Base-by-base conservation (phyloP, 1,284 basidiomycete genomes). In the Irpex sp. region DNA sequence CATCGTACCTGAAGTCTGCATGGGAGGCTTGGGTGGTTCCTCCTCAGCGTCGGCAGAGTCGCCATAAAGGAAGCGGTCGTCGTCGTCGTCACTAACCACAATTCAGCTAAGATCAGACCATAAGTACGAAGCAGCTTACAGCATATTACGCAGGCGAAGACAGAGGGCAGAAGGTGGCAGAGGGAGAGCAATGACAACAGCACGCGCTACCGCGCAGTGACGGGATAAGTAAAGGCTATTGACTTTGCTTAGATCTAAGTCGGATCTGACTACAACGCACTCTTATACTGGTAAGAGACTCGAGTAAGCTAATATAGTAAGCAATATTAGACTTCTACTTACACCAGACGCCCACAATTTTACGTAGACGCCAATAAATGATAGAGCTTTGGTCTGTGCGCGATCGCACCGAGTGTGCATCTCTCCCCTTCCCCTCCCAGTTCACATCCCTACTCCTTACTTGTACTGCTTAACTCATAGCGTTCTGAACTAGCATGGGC, bases 1-100 rank as follows among this genome's bases (percentile, higher is more conserved):
- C 31, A 35, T 19, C 81, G 81, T 77, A 84, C 83, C 81, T 74
- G 77, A 75, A 65, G 75, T 73, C 65, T 68, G 65, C 49, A 73
- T 70, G 13, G 67, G 63, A 51, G 74, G 65, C 63, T 79, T 76
- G 69, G 73, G 66, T 64, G 76, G 68, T 64, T 70, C 68, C 61
- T 78, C 71, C 55, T 51, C 49, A 19, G 74, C 69, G 58, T 70
- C 71, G 19, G 76, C 71, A 54, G 84, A 79, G 65, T 81, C 81
- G 68, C 89, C 89, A 68, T 91, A 91, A 64, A 91, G 78, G 73
- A 87, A 91, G 53, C 87, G 87, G 72, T 91, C 89, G 72, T 91
- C 89, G 74, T 91, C 88, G 74, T 90, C 89, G 71, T 89, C 87
- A 73, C 76, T 80, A 43, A 0, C 4, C n/a, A 19, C 35, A 37